phyloP scores from a whole-genome alignment of 2,329 filamentous ascomycete genomes.

The Drechslera avenae region DNA sequence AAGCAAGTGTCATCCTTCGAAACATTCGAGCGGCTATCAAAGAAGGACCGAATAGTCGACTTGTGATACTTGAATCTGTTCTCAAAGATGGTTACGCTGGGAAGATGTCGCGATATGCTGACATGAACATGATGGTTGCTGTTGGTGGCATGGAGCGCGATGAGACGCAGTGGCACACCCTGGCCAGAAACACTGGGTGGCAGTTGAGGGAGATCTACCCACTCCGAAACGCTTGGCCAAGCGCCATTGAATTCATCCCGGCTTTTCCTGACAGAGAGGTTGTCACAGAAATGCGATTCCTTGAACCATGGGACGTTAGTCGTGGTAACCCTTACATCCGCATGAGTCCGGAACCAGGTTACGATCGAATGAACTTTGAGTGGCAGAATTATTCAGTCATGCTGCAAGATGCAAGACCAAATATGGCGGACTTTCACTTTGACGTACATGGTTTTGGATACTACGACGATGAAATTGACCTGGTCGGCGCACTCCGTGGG shows the following conservation, averaged over 20 bases:
- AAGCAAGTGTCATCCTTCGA: constrained; percentile 37
- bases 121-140: constrained; percentile 52
- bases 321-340: too few relatives aligned
- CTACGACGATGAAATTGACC: too few relatives aligned
- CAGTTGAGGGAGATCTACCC: constrained; percentile 19
- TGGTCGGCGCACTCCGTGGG: too few relatives aligned
- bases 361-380: too few relatives aligned
- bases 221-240: constrained; percentile 29
- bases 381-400: too few relatives aligned
- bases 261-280: too few relatives aligned
- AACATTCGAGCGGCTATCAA: constrained; percentile 42
- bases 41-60: constrained; percentile 24
- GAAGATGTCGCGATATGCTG: constrained; percentile 47
- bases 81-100: constrained; percentile 37
- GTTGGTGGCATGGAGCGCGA: constrained; percentile 41
- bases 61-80: constrained; percentile 50
- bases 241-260: constrained; percentile 22
- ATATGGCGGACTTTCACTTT: too few relatives aligned
- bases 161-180: constrained; percentile 34
- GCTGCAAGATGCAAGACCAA: too few relatives aligned
- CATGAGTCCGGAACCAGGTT: too few relatives aligned
- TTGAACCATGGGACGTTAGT: too few relatives aligned
- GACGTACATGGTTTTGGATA: too few relatives aligned
- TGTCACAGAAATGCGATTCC: too few relatives aligned
- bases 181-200: constrained; percentile 43